Evolutionary conservation across 176 grass and related monocot species (phyloP).

Genomic region (Oryza glaberrima): DNA sequence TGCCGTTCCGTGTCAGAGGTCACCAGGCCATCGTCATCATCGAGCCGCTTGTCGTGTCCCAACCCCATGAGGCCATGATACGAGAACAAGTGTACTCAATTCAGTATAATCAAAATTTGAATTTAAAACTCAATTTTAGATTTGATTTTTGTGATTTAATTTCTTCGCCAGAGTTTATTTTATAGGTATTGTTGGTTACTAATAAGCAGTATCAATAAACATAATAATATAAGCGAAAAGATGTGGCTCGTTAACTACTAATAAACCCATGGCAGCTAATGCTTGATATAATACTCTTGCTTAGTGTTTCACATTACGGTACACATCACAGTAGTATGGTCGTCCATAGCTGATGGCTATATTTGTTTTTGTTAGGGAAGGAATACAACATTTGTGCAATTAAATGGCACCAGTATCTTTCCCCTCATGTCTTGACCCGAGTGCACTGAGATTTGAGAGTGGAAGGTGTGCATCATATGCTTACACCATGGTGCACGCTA

Average conservation of each 20-base stretch:
- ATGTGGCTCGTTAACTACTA: too few relatives aligned
- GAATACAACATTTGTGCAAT: neutral
- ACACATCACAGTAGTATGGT: neutral
- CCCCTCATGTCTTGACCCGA: neutral
- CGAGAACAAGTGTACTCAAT: too few relatives aligned
- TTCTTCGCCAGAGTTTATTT: too few relatives aligned
- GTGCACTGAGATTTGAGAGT: neutral
- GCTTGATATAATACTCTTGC: neutral
- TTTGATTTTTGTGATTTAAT: too few relatives aligned
- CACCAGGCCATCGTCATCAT: neutral
- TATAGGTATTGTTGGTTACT: too few relatives aligned
- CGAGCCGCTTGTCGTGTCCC: neutral
- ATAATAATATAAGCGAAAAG: too few relatives aligned
- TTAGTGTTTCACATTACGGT: neutral
- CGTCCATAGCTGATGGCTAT: neutral
- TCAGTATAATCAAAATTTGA: too few relatives aligned
- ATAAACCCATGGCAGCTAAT: too few relatives aligned
- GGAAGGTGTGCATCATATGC: slow-evolving; percentile 21
- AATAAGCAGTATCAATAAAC: too few relatives aligned
- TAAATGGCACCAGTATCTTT: neutral
- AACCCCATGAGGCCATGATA: too few relatives aligned
- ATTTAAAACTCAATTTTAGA: too few relatives aligned
- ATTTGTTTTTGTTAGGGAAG: neutral
- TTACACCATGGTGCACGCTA: slow-evolving; percentile 2
- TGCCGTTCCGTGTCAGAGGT: neutral